These are phyloP conservation scores for Fusarium pseudoanthophilum DNA, from an alignment of 2,329 filamentous ascomycete genomes.

Conservation along the genomic window DNA sequence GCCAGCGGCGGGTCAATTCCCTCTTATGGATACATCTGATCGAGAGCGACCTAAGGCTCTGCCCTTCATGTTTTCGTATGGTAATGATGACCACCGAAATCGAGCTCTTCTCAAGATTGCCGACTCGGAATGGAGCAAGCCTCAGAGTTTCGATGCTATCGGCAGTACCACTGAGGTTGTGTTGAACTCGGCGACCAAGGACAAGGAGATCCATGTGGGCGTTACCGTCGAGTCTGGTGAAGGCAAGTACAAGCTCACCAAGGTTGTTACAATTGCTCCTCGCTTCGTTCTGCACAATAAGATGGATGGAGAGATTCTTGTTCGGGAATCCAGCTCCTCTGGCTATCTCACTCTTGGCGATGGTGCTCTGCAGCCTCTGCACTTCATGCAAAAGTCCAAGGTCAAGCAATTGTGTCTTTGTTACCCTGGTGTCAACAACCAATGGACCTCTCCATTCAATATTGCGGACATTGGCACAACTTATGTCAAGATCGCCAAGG, in stretches of 20 bases:
- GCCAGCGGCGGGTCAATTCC: conserved; percentile 83
- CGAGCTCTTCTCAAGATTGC: conserved; percentile 87
- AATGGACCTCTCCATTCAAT: conserved; percentile 98
- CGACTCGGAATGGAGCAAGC: conserved; percentile 95
- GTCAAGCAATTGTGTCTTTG: conserved; percentile 93
- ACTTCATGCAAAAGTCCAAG: conserved; percentile 85
- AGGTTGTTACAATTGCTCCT: conserved; percentile 91
- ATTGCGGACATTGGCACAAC: conserved; percentile 94
- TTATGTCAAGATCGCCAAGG: conserved; percentile 92
- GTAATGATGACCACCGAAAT: conserved; percentile 89
- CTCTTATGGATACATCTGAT: conserved; percentile 61
- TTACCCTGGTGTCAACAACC: conserved; percentile 93
- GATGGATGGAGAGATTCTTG: conserved; percentile 85
- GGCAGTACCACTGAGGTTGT: conserved; percentile 92
- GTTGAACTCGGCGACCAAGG: conserved; percentile 75
- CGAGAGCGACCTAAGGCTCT: conserved; percentile 75
- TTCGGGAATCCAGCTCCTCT: conserved; percentile 91
- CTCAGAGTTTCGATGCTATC: conserved; percentile 97
- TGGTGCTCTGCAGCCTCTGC: conserved; percentile 84
- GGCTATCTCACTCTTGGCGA: conserved; percentile 81
- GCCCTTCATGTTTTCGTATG: conserved; percentile 97
- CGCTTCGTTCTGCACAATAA: conserved; percentile 96
- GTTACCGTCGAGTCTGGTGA: conserved; percentile 90
- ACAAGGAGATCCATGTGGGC: conserved; percentile 88
- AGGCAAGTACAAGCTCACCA: conserved; percentile 97